Percentiles rank a stretch among this genome's conserved stretches.
These are phyloP conservation scores for Microdochium nivale DNA, from an alignment of 2,329 filamentous ascomycete genomes.

Conservation along the genomic window DNA sequence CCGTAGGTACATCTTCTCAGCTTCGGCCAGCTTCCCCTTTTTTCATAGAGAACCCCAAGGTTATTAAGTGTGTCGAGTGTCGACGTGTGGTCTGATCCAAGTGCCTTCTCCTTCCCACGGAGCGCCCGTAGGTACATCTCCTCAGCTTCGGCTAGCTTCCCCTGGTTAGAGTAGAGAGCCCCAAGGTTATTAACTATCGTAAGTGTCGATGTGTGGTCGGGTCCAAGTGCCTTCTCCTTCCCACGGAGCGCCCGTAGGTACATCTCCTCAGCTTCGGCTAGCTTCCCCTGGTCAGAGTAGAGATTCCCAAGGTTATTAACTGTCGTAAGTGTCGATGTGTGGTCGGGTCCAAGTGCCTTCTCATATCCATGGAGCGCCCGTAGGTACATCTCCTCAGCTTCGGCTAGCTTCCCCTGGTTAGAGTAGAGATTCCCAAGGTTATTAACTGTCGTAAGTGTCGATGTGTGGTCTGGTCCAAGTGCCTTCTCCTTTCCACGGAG, in stretches of 20 bases:
- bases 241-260: slow-evolving; percentile 5
- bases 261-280: slow-evolving; percentile 4
- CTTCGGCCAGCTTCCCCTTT: neutral
- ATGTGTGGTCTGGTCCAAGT: slow-evolving; percentile 2
- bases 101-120: neutral
- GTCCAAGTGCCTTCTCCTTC: slow-evolving; percentile 10
- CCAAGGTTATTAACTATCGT: slow-evolving; percentile 7
- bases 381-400: slow-evolving; percentile 4
- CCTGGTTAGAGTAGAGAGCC: slow-evolving; percentile 6
- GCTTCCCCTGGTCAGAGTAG: slow-evolving; percentile 5
- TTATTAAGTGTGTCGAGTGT: neutral
- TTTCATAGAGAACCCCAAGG: neutral
- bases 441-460: slow-evolving; percentile 2
- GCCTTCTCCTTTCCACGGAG: slow-evolving; percentile 1
- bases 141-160: neutral
- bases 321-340: slow-evolving; percentile 11
- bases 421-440: slow-evolving; percentile 2
- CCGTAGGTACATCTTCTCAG: neutral
- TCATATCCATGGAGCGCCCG: slow-evolving; percentile 7
- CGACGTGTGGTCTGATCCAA: neutral
- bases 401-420: slow-evolving; percentile 1
- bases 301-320: slow-evolving; percentile 8
- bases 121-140: neutral
- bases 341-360: slow-evolving; percentile 11
- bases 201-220: slow-evolving; percentile 13